These are phyloP conservation scores for Sordariomycetes sp. DNA, from an alignment of 2,329 filamentous ascomycete species.

Conservation along the genomic window DNA sequence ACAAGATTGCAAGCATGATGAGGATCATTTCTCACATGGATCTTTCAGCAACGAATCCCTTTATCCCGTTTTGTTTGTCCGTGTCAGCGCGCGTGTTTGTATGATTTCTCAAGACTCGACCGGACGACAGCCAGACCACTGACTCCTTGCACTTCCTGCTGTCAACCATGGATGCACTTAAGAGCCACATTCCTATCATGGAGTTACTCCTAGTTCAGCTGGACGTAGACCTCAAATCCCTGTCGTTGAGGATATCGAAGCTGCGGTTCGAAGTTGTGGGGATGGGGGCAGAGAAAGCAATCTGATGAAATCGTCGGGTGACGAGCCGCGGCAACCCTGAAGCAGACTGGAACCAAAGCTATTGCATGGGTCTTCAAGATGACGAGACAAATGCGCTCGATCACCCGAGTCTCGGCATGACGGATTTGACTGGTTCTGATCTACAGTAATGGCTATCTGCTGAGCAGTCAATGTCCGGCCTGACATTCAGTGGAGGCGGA, in stretches of 20 bases:
- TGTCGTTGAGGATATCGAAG: constrained; percentile 53
- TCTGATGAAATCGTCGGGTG: neutral
- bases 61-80: constrained; percentile 90
- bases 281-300: constrained; percentile 20
- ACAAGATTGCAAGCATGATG: constrained; percentile 93
- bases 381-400: constrained; percentile 30
- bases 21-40: constrained; percentile 88
- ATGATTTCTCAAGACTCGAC: constrained; percentile 90
- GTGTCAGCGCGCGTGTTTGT: constrained; percentile 94
- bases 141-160: constrained; percentile 86
- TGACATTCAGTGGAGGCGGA: constrained; percentile 22
- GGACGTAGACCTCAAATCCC: constrained; percentile 78
- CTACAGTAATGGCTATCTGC: constrained; percentile 26
- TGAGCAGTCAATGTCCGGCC: constrained; percentile 27
- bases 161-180: constrained; percentile 82
- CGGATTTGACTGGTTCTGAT: constrained; percentile 16
- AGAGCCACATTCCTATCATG: constrained; percentile 79
- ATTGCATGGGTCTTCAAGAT: constrained; percentile 28
- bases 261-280: constrained; percentile 46
- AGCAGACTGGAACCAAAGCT: constrained; percentile 32
- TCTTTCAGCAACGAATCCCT: constrained; percentile 78
- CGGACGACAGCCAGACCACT: constrained; percentile 68
- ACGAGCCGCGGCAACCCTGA: constrained; percentile 10
- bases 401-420: constrained; percentile 20
- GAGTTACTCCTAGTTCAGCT: constrained; percentile 92